Percentiles rank a stretch among this genome's conserved stretches.
These are phyloP conservation scores for Gossypium gossypioides DNA, from an alignment of 441 rosid species.

Conservation along the genomic window DNA sequence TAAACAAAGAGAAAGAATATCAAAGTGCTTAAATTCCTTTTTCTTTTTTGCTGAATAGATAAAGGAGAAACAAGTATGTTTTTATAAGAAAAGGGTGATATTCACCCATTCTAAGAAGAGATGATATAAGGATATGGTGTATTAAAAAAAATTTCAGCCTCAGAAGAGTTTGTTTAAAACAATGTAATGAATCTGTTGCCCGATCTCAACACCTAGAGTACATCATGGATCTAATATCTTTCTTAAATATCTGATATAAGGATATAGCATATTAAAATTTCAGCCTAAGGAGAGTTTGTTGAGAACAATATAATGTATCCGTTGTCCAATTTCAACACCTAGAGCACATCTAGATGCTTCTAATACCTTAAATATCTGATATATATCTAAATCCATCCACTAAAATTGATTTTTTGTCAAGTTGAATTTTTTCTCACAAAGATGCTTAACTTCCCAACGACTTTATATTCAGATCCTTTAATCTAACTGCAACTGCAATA, in stretches of 20 bases:
- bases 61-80: background rate
- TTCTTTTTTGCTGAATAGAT: background rate
- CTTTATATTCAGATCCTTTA: slow-evolving; percentile 2
- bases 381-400: background rate
- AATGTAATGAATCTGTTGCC: background rate
- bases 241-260: background rate
- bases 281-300: slow-evolving; percentile 17
- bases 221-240: background rate
- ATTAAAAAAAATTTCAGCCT: background rate
- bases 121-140: background rate
- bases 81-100: background rate
- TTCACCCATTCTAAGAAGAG: background rate
- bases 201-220: background rate
- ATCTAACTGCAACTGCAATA: background rate
- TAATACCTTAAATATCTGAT: background rate
- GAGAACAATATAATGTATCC: background rate
- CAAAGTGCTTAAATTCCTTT: background rate
- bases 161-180: slow-evolving; percentile 17
- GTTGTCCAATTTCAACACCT: background rate
- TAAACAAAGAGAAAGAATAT: slow-evolving; percentile 4
- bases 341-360: background rate
- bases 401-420: background rate
- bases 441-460: background rate
- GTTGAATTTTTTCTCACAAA: background rate
- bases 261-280: background rate